Base-by-base conservation (phyloP, 228 moss, liverwort and hornwort species). In the Sphagnum magellanicum region DNA sequence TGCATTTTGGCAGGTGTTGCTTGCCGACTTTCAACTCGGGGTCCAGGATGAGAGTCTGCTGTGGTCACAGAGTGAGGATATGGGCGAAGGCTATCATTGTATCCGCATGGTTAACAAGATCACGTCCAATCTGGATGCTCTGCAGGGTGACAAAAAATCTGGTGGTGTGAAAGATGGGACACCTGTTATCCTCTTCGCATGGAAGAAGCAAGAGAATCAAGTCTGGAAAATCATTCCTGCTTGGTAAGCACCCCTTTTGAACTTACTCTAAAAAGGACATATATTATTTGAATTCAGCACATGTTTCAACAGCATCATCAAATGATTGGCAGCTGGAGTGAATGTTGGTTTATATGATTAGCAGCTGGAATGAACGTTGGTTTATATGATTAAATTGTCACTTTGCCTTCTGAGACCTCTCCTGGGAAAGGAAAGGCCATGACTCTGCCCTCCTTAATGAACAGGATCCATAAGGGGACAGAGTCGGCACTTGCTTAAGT, bases 151-250 rank as follows among this genome's bases (percentile, higher is more conserved):
- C n/a, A 82, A 93, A 69, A 81, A 87, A 64, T 81, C 84, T 2
- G 93, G 93, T 13, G 85, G 91, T 4, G 72, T 98, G 10, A 78
- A 89, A 50, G 86, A 87, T 4, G 90, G 93, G 5, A 65, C 83
- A 48, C 81, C 83, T 5, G 81, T 81, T 0, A 85, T 91, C 61
- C 79, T 93, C 0, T 93, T 90, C 68, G 68, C 74, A 1, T 98
- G 93, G 97, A 93, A 93, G 79, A 76, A 92, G 64, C 81, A 84
- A 71, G 86, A 84, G 0, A 98, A 98, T 68, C 93, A 98, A 68
- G 74, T 88, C 67, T 98, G 97, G 97, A 87, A 89, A 61, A 63
- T 87, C 63, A 78, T 67, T 65, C 80, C 80, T 74, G 82, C 79
- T 72, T 75, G 8, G 86, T 86, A 79, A 69, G 82, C 47, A 16